Evolutionary conservation across 768 basidiomycete genomes (phyloP), one percentile per base, ranked within the genome.

Genomic region (Lactarius psammicola): DNA sequence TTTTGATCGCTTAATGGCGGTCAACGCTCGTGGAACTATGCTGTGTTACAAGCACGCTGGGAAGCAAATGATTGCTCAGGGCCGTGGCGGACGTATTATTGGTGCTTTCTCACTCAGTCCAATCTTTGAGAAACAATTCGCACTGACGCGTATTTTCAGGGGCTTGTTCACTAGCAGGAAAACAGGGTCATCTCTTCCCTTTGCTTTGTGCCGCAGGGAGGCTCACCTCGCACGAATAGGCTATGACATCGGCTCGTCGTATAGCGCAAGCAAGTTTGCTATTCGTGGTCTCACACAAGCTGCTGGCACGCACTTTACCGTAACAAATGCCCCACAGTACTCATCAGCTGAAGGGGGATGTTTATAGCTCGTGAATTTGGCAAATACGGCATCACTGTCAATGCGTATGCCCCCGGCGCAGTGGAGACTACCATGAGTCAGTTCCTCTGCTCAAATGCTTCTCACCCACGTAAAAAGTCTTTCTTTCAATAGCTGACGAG

Each of bases 1-100:
- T 4, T 69, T 51, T 38, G 63, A 69, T 20, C 62, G 56, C 34
- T 0, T 62, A 20, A 61, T 54, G 55, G 51, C 60, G 4, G 44
- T 64, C 26, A 69, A 65, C 36, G 65, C 49, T 18, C 65, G 63
- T 3, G 42, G 69, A 42, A 65, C 66, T 34, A 67, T 72, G 65
- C 46, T 72, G 8, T 72, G 72, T 54, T 72, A 72, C 64, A 72
- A 72, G 60, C 33, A 65, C 31, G 72, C 72, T 1, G 72, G 63
- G 26, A 69, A 68, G 51, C 72, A 72, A 59, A 72, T 72, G 72
- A 59, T 73, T 26, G 63, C 63, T 8, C 70, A 70, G 67, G 63
- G 69, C 7, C 51, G 49, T 30, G 69, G 69, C 1, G 65, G 65
- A 15, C 60, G 65, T 40, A 66, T 66, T 26, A 62, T 66, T 1